Percentiles rank a stretch among this genome's conserved stretches.
phyloP scores from a whole-genome alignment of 2,329 filamentous ascomycete species.

The Penicillium aurantiogriseum region DNA sequence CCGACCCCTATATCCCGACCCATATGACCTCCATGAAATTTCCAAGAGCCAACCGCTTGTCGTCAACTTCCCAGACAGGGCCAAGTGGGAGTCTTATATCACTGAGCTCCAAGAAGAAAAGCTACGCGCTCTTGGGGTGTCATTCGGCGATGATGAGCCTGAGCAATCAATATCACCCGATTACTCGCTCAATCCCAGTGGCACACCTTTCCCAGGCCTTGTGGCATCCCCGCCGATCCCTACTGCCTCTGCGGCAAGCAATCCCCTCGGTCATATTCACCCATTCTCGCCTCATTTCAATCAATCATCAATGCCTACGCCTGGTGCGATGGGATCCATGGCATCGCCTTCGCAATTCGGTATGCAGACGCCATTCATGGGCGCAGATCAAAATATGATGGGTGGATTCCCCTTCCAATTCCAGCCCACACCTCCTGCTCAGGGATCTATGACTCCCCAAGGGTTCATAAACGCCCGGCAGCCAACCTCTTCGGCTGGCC shows the following conservation, averaged over 20 bases:
- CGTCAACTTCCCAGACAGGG: conserved; percentile 47
- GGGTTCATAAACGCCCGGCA: conserved; percentile 45
- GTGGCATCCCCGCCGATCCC: conserved; percentile 83
- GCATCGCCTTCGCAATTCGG: conserved; percentile 70
- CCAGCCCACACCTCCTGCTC: conserved; percentile 58
- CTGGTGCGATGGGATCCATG: conserved; percentile 62
- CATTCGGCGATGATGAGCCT: conserved; percentile 71
- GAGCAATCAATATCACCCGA: conserved; percentile 65
- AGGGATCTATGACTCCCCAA: conserved; percentile 42
- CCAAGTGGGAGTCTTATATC: conserved; percentile 74
- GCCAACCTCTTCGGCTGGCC: conserved; percentile 59
- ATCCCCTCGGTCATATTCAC: conserved; percentile 60
- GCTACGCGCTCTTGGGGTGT: conserved; percentile 85
- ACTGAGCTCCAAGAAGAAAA: conserved; percentile 85
- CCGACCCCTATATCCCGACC: conserved; percentile 45
- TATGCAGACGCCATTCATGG: conserved; percentile 58
- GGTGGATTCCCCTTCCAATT: conserved; percentile 68
- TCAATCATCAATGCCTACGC: conserved; percentile 58
- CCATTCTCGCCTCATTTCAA: conserved; percentile 61
- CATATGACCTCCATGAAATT: conserved; percentile 38
- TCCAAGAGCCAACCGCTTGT: conserved; percentile 31
- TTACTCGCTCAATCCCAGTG: conserved; percentile 61
- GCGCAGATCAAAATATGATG: conserved; percentile 56
- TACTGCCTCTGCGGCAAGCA: conserved; percentile 73
- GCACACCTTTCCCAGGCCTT: conserved; percentile 69